A percentile compares a stretch with the other conserved stretches of the same genome.
Evolutionary conservation across 1,284 basidiomycete species (phyloP).

Genomic region (Puccinia horiana): DNA sequence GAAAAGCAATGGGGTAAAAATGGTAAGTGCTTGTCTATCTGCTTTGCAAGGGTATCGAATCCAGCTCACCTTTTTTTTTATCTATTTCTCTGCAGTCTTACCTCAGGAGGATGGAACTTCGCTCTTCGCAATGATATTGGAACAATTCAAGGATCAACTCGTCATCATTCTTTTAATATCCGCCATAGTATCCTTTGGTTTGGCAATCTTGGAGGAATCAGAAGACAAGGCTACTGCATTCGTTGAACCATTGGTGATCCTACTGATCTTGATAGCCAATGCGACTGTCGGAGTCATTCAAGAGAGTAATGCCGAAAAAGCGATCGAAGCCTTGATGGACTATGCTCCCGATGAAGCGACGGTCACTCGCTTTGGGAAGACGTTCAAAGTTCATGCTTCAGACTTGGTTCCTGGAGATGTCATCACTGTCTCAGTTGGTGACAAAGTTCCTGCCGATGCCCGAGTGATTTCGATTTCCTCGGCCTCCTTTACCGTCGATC

Average conservation of each 20-base stretch:
- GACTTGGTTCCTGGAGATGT: constrained; percentile 92
- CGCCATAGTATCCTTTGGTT: constrained; percentile 82
- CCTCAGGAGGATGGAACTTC: constrained; percentile 70
- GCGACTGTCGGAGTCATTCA: constrained; percentile 92
- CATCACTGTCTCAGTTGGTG: constrained; percentile 81
- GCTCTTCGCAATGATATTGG: constrained; percentile 87
- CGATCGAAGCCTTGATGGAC: constrained; percentile 93
- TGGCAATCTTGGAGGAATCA: constrained; percentile 78
- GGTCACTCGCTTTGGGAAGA: constrained; percentile 73
- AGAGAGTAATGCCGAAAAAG: constrained; percentile 89
- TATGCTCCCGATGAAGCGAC: constrained; percentile 94
- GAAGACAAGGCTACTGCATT: constrained; percentile 72
- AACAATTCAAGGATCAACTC: constrained; percentile 96
- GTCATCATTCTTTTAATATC: constrained; percentile 86
- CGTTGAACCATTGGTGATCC: constrained; percentile 87
- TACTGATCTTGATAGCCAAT: constrained; percentile 89
- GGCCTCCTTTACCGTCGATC: constrained; percentile 86
- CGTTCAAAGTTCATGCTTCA: constrained; percentile 75
- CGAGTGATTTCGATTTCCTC: constrained; percentile 82
- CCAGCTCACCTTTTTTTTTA: neutral
- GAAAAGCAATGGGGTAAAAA: constrained; percentile 71
- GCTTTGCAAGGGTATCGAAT: constrained; percentile 3
- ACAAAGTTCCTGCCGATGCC: constrained; percentile 91
- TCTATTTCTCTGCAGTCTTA: constrained; percentile 73
- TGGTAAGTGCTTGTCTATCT: constrained; percentile 63